A percentile compares a stretch with the other conserved stretches of the same genome.
Conservation (phyloP, 768 basidiomycete species). For the Cytidiella melzeri region DNA sequence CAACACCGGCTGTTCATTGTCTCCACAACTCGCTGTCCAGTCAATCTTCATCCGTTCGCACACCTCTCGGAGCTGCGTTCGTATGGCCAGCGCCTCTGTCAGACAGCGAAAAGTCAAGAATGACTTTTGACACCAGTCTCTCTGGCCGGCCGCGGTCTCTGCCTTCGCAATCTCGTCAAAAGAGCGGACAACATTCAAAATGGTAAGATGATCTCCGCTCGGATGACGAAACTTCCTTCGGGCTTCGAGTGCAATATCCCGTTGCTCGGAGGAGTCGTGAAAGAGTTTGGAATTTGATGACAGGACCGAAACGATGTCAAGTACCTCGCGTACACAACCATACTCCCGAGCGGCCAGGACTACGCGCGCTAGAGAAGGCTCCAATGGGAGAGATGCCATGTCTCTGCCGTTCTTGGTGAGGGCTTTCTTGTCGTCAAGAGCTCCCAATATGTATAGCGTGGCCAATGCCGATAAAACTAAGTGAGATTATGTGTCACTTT, state of each 20-base stretch:
- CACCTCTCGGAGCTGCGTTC: constrained; percentile 67
- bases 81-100: constrained; percentile 69
- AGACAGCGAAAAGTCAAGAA: constrained; percentile 81
- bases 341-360: constrained; percentile 71
- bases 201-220: constrained; percentile 87
- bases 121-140: constrained; percentile 81
- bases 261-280: constrained; percentile 66
- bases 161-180: constrained; percentile 62
- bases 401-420: constrained; percentile 71
- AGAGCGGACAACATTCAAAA: constrained; percentile 77
- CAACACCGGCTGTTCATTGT: constrained; percentile 58
- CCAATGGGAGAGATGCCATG: constrained; percentile 93
- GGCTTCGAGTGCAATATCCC: constrained; percentile 65
- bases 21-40: constrained; percentile 49
- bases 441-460: constrained; percentile 74
- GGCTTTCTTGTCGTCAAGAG: constrained; percentile 56
- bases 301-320: constrained; percentile 81
- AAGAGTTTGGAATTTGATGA: constrained; percentile 80
- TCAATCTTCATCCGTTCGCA: constrained; percentile 60
- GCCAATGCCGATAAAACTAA: constrained; percentile 59
- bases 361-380: constrained; percentile 74
- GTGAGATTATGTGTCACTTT: neutral
- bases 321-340: constrained; percentile 69
- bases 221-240: constrained; percentile 76
- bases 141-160: constrained; percentile 41